These are phyloP conservation scores for Naganishia cerealis DNA, from an alignment of 1,284 basidiomycete genomes.

Conservation along the genomic window DNA sequence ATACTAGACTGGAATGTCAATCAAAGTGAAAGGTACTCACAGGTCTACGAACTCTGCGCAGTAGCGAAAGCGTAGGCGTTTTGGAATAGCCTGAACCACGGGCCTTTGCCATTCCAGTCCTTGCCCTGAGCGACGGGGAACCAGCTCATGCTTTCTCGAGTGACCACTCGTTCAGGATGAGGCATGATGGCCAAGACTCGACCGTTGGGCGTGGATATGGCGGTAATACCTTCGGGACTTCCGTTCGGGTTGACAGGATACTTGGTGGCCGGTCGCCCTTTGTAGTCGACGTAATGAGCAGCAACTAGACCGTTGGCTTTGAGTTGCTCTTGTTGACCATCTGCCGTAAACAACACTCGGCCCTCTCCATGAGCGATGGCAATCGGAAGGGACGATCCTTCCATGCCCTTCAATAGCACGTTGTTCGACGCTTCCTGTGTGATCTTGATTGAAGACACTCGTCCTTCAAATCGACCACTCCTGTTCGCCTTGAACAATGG, in stretches of 20 bases:
- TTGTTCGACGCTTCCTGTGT: slow-evolving; percentile 57
- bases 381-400: slow-evolving; percentile 79
- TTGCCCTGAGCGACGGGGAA: slow-evolving; percentile 64
- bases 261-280: slow-evolving; percentile 65
- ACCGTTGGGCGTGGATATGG: slow-evolving; percentile 80
- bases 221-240: slow-evolving; percentile 79
- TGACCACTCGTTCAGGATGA: slow-evolving; percentile 79
- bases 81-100: slow-evolving; percentile 95
- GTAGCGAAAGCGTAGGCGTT: slow-evolving; percentile 64
- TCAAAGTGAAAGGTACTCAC: neutral
- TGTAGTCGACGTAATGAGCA: slow-evolving; percentile 73
- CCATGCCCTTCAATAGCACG: slow-evolving; percentile 87
- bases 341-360: slow-evolving; percentile 67
- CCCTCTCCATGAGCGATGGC: slow-evolving; percentile 97
- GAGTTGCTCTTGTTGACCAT: slow-evolving; percentile 55
- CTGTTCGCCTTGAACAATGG: slow-evolving; percentile 87
- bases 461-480: slow-evolving; percentile 86
- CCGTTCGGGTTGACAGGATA: slow-evolving; percentile 98
- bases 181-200: slow-evolving; percentile 94
- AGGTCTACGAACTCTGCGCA: slow-evolving; percentile 8
- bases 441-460: slow-evolving; percentile 78
- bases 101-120: slow-evolving; percentile 71
- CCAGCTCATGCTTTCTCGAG: slow-evolving; percentile 82
- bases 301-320: slow-evolving; percentile 63
- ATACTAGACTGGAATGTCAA: neutral